phyloP scores from a whole-genome alignment of 2,329 filamentous ascomycete species.

The Macroventuria anomochaeta region DNA sequence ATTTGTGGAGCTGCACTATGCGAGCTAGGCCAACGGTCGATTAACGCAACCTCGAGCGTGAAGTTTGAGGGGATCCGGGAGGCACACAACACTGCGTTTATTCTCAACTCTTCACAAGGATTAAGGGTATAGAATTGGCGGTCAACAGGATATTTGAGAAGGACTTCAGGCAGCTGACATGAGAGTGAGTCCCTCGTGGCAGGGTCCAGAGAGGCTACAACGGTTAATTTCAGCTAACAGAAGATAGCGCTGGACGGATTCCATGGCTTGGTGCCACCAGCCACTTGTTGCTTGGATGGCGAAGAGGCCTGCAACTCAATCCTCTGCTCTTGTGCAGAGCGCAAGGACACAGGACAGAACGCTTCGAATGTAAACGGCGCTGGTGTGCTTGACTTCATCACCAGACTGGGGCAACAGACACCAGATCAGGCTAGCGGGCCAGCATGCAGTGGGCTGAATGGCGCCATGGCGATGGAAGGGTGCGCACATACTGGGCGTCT shows the following conservation, averaged over 20 bases:
- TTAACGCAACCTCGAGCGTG: slow-evolving; percentile 10
- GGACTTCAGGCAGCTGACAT: background rate
- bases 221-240: slow-evolving; percentile 6
- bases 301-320: background rate
- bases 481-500: slow-evolving; percentile 6
- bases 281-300: slow-evolving; percentile 3
- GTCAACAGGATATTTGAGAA: background rate
- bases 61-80: slow-evolving; percentile 11
- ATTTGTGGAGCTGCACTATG: slow-evolving; percentile 19
- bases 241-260: slow-evolving; percentile 7
- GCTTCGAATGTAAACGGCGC: slow-evolving; percentile 1
- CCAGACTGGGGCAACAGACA: slow-evolving; percentile 20
- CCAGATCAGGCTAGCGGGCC: slow-evolving; percentile 19
- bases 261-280: slow-evolving; percentile 10
- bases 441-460: slow-evolving; percentile 13
- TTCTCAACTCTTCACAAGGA: background rate
- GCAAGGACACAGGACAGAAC: background rate
- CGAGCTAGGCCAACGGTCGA: slow-evolving; percentile 16
- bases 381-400: slow-evolving; percentile 13
- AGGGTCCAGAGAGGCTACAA: slow-evolving; percentile 3
- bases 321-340: background rate
- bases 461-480: slow-evolving; percentile 17
- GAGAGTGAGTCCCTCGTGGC: background rate
- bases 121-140: background rate
- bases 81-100: background rate